Conservation (phyloP, 1,284 basidiomycete genomes). For the Cutaneotrichosporon curvatum region DNA sequence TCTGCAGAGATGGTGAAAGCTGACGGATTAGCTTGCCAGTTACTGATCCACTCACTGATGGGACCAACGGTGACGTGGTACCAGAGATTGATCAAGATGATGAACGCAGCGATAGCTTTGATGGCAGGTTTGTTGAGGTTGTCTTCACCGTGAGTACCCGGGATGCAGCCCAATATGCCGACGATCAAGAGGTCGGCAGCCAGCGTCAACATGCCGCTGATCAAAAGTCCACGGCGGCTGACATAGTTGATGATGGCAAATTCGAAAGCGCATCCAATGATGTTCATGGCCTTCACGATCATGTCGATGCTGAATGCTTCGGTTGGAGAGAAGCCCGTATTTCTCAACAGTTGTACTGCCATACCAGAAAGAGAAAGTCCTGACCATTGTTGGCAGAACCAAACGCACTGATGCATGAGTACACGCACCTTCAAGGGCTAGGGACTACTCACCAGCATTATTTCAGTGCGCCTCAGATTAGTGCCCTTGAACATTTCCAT, state of each 20-base stretch:
- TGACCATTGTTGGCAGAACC: slow-evolving; percentile 15
- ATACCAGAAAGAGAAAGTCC: slow-evolving; percentile 23
- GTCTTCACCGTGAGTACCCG: not conserved
- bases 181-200: slow-evolving; percentile 2
- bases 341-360: slow-evolving; percentile 14
- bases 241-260: slow-evolving; percentile 31
- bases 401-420: not conserved
- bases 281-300: slow-evolving; percentile 29
- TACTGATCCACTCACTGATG: not conserved
- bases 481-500: slow-evolving; percentile 46
- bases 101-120: slow-evolving; percentile 25
- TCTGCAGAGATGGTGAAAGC: slow-evolving; percentile 23
- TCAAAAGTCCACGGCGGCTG: slow-evolving; percentile 48
- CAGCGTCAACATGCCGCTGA: slow-evolving; percentile 19
- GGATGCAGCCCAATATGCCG: slow-evolving; percentile 2
- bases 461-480: slow-evolving; percentile 48
- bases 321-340: slow-evolving; percentile 35
- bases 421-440: too few relatives aligned
- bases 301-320: slow-evolving; percentile 14
- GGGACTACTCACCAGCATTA: slow-evolving; percentile 24
- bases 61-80: slow-evolving; percentile 22
- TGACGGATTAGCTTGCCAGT: not conserved
- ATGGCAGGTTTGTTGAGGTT: not conserved
- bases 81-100: slow-evolving; percentile 26
- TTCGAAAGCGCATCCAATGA: slow-evolving; percentile 30